Evolutionary conservation across 768 basidiomycete species (phyloP), one percentile per base, ranked within the genome.

Genomic region (Podaxis pistillaris): DNA sequence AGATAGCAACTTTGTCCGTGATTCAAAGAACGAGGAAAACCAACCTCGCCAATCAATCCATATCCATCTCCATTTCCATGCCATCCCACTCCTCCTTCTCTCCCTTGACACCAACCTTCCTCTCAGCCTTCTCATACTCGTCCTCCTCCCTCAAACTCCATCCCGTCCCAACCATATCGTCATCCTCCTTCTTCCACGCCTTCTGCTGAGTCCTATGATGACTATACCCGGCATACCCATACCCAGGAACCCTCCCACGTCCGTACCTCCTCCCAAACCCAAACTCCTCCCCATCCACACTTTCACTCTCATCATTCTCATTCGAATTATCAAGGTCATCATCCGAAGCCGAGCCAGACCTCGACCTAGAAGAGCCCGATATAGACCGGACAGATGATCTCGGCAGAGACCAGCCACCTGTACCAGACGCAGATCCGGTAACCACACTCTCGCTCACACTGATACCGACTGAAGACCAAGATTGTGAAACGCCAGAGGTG

Each of bases 51-150:
- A 81, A 74, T 84, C 82, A 83, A 89, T 87, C 86, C 86, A 88
- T 87, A 60, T 88, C 90, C 63, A 74, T 67, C 40, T 74, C 73
- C 86, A 91, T 89, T 63, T 74, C 70, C 68, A 70, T 68, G n/a
- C 69, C 70, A 33, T 71, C 70, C 82, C 84, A 85, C 77, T 68
- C 81, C 81, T 75, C 77, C 73, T 55, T 81, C 33, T 33, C 33
- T 75, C 57, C 79, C 75, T 77, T 75, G 1, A 38, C 30, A 56
- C 26, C 30, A 13, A 19, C 81, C 67, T 67, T 67, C 63, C 68
- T 66, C 60, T 56, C 66, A 49, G 62, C 66, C 62, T 70, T 70
- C 63, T 78, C 77, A 57, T 77, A 77, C 67, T 82, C 85, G 30
- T 79, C 80, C 66, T 82, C 81, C 66, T 82, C 82, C 36, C 76